Evolutionary conservation across 2,329 filamentous ascomycete species (phyloP).

Genomic region (Cylindrodendrum hubeiense): DNA sequence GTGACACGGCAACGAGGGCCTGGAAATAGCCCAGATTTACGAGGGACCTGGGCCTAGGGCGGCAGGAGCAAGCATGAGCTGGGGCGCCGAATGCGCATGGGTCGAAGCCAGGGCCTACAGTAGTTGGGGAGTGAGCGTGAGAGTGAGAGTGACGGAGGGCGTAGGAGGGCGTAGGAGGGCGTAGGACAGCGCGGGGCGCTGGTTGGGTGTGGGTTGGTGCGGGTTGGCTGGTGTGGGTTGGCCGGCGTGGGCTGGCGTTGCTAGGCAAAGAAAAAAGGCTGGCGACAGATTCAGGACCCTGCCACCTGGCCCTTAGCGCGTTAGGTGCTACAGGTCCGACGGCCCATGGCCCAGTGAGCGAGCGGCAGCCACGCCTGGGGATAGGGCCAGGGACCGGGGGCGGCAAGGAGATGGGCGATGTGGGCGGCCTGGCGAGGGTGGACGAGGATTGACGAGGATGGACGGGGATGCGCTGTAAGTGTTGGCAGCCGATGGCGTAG

Average conservation of each 20-base stretch:
- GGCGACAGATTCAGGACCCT: conserved; percentile 19
- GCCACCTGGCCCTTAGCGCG: not conserved
- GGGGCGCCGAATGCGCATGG: not conserved
- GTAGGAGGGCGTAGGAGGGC: no score
- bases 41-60: conserved; percentile 7
- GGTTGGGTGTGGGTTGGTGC: no score
- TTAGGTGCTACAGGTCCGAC: conserved; percentile 8
- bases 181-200: not conserved
- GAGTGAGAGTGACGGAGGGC: no score
- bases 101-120: not conserved
- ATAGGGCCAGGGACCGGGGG: conserved; percentile 10
- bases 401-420: conserved; percentile 8
- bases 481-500: conserved; percentile 24
- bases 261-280: conserved; percentile 10
- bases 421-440: not conserved
- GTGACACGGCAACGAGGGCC: conserved; percentile 31
- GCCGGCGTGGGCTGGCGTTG: conserved; percentile 17
- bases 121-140: no score
- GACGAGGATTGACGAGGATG: no score
- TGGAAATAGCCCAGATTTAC: conserved; percentile 22
- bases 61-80: not conserved
- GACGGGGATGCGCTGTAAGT: conserved; percentile 6
- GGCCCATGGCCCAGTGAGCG: conserved; percentile 1
- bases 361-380: not conserved
- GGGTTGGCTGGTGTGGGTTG: no score